phyloP scores from a whole-genome alignment of 2,329 filamentous ascomycete genomes.

The Neonectria hederae region DNA sequence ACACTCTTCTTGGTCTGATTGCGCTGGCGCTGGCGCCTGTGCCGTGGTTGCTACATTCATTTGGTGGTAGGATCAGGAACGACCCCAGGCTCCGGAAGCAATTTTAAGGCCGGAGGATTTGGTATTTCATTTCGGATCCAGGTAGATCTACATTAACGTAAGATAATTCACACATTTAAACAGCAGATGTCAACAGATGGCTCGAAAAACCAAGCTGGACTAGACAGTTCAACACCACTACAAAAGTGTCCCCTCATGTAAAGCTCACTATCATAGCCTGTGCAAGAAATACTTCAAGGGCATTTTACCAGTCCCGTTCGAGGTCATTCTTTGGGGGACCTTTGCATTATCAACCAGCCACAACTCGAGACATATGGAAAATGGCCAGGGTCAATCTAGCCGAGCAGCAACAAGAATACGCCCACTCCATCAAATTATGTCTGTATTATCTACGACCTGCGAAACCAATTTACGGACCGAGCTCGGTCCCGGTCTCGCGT shows the following conservation, averaged over 20 bases:
- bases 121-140: background rate
- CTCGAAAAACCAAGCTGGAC: background rate
- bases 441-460: too few relatives aligned
- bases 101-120: background rate
- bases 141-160: background rate
- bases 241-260: too few relatives aligned
- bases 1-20: constrained; percentile 52
- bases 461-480: background rate
- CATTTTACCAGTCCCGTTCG: too few relatives aligned
- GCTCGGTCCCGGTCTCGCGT: constrained; percentile 15
- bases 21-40: constrained; percentile 47
- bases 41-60: constrained; percentile 29
- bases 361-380: too few relatives aligned
- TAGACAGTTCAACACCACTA: too few relatives aligned
- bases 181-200: background rate
- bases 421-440: too few relatives aligned
- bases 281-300: too few relatives aligned
- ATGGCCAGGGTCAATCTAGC: too few relatives aligned
- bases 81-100: constrained; percentile 11
- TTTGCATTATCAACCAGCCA: too few relatives aligned
- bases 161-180: background rate
- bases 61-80: constrained; percentile 8
- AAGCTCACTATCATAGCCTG: too few relatives aligned
- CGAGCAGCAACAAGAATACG: too few relatives aligned
- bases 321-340: too few relatives aligned